A percentile compares a stretch with the other conserved stretches of the same genome.
phyloP scores from a whole-genome alignment of 2,329 filamentous ascomycete species.

The Penicillium sp. region DNA sequence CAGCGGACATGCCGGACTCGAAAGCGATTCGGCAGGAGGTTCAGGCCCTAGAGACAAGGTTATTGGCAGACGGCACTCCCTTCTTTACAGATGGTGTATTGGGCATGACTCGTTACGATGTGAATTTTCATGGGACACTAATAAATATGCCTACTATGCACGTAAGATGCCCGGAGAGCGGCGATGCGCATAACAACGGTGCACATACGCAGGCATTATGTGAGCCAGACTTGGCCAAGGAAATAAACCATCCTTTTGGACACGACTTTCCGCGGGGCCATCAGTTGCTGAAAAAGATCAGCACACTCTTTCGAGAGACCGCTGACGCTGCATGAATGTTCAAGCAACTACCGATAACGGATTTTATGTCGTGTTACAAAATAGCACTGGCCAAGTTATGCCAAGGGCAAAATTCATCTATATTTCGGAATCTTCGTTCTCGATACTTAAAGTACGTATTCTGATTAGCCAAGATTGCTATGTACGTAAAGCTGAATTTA shows the following conservation, averaged over 20 bases:
- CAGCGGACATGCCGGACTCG: conserved; percentile 16
- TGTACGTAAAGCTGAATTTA: too few relatives aligned
- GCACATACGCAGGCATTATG: conserved; percentile 16
- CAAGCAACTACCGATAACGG: too few relatives aligned
- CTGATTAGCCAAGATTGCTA: too few relatives aligned
- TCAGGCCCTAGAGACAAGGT: conserved; percentile 13
- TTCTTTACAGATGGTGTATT: conserved; percentile 13
- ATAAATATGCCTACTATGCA: conserved; percentile 20
- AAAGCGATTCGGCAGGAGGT: conserved; percentile 14
- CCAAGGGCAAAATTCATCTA: too few relatives aligned
- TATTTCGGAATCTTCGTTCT: too few relatives aligned
- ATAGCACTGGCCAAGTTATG: too few relatives aligned
- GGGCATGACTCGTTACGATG: conserved; percentile 14
- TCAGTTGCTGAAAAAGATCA: conserved; percentile 17
- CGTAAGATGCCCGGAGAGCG: conserved; percentile 14
- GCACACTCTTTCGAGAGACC: conserved; percentile 15
- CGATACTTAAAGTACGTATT: too few relatives aligned
- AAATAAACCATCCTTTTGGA: conserved; percentile 16
- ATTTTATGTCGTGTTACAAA: too few relatives aligned
- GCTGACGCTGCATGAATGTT: conserved; percentile 15
- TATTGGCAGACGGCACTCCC: conserved; percentile 14
- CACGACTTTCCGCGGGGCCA: conserved; percentile 19
- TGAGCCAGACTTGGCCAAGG: conserved; percentile 12
- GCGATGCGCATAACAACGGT: conserved; percentile 13
- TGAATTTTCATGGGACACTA: conserved; percentile 8